Evolutionary conservation across 2,329 filamentous ascomycete genomes (phyloP).

Genomic region (Colletotrichum liriopes): DNA sequence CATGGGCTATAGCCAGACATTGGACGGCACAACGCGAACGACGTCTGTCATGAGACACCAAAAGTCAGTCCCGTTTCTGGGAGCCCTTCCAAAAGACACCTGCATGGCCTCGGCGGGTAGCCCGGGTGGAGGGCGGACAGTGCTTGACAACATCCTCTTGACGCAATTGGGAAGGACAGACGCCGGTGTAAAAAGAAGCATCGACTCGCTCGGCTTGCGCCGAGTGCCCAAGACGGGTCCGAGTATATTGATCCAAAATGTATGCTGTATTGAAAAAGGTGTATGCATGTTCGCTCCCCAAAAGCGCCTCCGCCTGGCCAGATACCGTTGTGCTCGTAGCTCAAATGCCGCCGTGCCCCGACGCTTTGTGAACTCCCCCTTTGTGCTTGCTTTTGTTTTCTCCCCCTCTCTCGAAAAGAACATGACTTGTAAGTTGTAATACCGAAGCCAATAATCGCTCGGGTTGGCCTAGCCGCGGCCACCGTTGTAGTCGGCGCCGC

Average conservation of each 20-base stretch:
- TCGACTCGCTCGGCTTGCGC: constrained; percentile 34
- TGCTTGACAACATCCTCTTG: neutral
- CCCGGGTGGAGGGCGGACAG: neutral
- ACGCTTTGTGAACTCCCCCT: constrained; percentile 2
- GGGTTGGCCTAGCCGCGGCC: constrained; percentile 64
- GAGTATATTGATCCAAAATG: constrained; percentile 36
- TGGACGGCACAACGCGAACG: neutral
- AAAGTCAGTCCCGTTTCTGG: neutral
- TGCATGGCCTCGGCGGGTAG: neutral
- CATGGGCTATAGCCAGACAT: neutral
- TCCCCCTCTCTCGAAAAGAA: neutral
- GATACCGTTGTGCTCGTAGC: constrained; percentile 40
- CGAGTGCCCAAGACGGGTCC: constrained; percentile 16
- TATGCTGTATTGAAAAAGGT: constrained; percentile 38
- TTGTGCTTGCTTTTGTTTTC: neutral
- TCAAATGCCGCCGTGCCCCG: constrained; percentile 11
- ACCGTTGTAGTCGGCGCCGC: constrained; percentile 81
- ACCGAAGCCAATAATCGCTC: neutral
- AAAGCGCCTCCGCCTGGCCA: constrained; percentile 41
- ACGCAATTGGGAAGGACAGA: neutral
- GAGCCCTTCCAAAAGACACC: neutral
- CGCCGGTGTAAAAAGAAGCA: neutral
- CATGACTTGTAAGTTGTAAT: neutral
- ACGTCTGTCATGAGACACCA: neutral
- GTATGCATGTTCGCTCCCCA: constrained; percentile 35